Evolutionary conservation across 1,284 basidiomycete genomes (phyloP).

Genomic region (Puccinia polysora): DNA sequence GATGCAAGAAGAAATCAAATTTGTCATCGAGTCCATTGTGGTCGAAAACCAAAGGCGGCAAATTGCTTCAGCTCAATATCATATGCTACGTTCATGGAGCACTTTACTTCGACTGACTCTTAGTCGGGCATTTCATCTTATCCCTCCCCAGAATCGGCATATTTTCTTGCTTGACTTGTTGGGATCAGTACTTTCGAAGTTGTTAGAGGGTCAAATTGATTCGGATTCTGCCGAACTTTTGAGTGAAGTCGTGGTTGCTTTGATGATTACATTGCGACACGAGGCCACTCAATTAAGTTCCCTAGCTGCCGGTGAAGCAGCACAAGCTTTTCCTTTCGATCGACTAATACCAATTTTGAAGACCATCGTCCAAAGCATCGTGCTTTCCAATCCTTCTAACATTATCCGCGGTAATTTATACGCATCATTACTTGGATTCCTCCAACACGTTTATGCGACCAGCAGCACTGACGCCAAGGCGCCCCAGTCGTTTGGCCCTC

Average conservation of each 20-base stretch:
- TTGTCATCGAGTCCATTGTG: conserved; percentile 73
- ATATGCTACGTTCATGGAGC: conserved; percentile 75
- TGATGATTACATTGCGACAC: conserved; percentile 41
- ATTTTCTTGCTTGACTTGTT: conserved; percentile 81
- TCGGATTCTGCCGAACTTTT: conserved; percentile 61
- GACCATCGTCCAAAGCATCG: conserved; percentile 41
- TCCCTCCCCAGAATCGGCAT: conserved; percentile 74
- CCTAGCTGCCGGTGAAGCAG: conserved; percentile 39
- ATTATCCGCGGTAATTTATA: conserved; percentile 43
- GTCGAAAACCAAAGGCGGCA: conserved; percentile 80
- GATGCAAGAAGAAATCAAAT: conserved; percentile 65
- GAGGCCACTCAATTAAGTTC: conserved; percentile 37
- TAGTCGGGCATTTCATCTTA: conserved; percentile 72
- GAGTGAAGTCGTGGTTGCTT: conserved; percentile 42
- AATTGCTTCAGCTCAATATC: conserved; percentile 66
- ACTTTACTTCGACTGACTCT: conserved; percentile 73
- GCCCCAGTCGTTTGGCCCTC: conserved; percentile 5
- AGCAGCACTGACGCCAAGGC: conserved; percentile 26
- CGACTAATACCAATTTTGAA: conserved; percentile 34
- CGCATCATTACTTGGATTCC: conserved; percentile 40
- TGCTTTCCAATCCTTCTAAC: conserved; percentile 34
- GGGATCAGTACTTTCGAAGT: conserved; percentile 60
- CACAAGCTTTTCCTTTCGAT: conserved; percentile 42
- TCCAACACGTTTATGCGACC: conserved; percentile 41
- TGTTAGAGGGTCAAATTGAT: conserved; percentile 60